Evolutionary conservation across 2,329 filamentous ascomycete genomes (phyloP), one percentile per base, ranked within the genome.

Genomic region (Cladosporium sp.): DNA sequence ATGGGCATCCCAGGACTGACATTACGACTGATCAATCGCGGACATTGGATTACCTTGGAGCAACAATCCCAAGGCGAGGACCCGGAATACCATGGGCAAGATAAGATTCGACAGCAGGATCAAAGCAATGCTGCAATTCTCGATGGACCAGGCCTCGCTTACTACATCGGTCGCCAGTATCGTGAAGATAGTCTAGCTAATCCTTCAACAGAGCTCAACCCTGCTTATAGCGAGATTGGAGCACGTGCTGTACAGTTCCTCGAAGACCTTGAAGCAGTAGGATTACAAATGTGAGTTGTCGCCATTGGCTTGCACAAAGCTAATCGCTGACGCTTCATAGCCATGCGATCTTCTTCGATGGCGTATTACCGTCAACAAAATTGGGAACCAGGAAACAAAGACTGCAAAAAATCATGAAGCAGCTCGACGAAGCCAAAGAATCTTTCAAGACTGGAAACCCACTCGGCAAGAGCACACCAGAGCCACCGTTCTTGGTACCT

Each of bases 291-390:
- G 90, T 93, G 78, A 74, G 75, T 72, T 60, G 59, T 54, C 17
- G 5, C 3, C 30, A 22, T 19, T 1, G 2, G 12, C 60, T 63
- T 51, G 15, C 5, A 62, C 61, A 62, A 55, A 63, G 19, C 55
- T 59, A 45, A 55, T 36, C 15, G 54, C 51, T 63, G 25, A 62
- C 36, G 28, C 28, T 12, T 3, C 22, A 17, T 64, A 89, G 86
- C 64, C 76, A 83, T 59, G 84, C 81, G 49, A 88, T 97, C 55
- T 92, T 88, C 70, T 97, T 97, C 67, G 93, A 97, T 72, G 92
- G 92, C 14, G 87, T 84, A 58, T 79, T 97, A 1, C 93, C 93
- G 0, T 60, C 71, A 0, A 73, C 78, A 4, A 96, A 96, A 70
- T 79, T 81, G 36, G 70, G 75, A 0, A 83, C 85, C 6, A 83